A percentile compares a stretch with the other conserved stretches of the same genome.
Evolutionary conservation across 2,329 filamentous ascomycete species (phyloP).

Genomic region (Sclerotinia minor): DNA sequence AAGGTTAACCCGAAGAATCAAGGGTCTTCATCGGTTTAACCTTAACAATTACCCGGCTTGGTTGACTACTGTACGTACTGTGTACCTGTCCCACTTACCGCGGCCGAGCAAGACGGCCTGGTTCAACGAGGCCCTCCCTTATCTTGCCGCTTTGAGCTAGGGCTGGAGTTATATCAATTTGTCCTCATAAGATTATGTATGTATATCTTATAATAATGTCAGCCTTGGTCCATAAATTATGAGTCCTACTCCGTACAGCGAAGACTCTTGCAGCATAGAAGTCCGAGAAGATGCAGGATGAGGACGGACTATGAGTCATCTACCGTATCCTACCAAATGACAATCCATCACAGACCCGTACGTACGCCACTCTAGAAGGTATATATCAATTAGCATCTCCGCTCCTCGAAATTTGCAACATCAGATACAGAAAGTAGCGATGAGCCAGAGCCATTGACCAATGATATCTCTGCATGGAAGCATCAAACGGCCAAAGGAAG

Average conservation of each 20-base stretch:
- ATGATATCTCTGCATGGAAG: neutral
- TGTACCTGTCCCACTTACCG: neutral
- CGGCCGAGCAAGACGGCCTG: too few species aligned
- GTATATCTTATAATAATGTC: neutral
- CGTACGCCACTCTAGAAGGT: neutral
- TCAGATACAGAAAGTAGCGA: conserved; percentile 2
- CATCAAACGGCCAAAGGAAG: neutral
- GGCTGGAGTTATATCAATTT: neutral
- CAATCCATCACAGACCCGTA: neutral
- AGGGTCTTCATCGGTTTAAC: neutral
- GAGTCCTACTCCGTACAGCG: too few species aligned
- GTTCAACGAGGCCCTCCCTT: neutral
- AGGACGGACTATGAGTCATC: conserved; percentile 7
- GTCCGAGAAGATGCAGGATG: neutral
- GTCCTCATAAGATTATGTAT: neutral
- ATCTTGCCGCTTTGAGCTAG: neutral
- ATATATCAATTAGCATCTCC: conserved; percentile 6
- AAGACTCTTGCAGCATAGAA: neutral
- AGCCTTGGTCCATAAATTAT: neutral
- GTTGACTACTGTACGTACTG: neutral
- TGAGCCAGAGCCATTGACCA: conserved; percentile 1
- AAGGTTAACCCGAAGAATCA: neutral
- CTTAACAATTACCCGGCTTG: neutral
- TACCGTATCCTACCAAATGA: conserved; percentile 8
- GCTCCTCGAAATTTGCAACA: conserved; percentile 8